phyloP scores from a whole-genome alignment of 2,329 filamentous ascomycete species.

The Pseudogymnoascus sp. region DNA sequence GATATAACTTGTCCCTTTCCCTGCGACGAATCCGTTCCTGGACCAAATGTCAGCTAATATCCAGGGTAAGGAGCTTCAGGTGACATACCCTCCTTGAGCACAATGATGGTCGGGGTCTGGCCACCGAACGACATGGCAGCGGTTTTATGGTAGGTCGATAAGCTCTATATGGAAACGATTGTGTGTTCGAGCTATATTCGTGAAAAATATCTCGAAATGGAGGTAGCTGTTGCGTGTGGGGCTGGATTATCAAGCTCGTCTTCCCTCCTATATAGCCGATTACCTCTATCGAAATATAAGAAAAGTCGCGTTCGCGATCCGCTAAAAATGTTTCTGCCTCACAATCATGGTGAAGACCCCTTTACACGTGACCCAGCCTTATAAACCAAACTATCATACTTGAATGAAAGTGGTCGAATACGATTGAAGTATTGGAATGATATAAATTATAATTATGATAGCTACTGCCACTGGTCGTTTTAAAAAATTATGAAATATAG shows the following conservation, averaged over 20 bases:
- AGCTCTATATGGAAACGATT: constrained; percentile 2
- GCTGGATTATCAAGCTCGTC: constrained; percentile 5
- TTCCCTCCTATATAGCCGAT: constrained; percentile 6
- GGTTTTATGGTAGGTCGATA: constrained; percentile 4
- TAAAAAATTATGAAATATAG: not conserved
- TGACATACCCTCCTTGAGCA: constrained; percentile 85
- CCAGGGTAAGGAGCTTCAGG: constrained; percentile 21
- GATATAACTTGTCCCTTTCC: constrained; percentile 94
- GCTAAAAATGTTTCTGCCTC: constrained; percentile 10
- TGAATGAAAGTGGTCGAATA: not conserved
- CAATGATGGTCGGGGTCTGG: constrained; percentile 95
- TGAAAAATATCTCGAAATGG: constrained; percentile 7
- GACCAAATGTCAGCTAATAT: constrained; percentile 13
- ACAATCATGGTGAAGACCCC: constrained; percentile 7
- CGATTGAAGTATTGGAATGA: not conserved
- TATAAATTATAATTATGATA: not conserved
- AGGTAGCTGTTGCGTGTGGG: constrained; percentile 3
- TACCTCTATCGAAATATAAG: constrained; percentile 9
- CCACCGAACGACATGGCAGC: constrained; percentile 82
- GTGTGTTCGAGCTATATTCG: not conserved
- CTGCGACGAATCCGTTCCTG: constrained; percentile 94
- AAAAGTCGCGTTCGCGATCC: constrained; percentile 10
- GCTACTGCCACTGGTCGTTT: not conserved
- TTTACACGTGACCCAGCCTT: not conserved
- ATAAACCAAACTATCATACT: not conserved